A percentile compares a stretch with the other conserved stretches of the same genome.
These are phyloP conservation scores for Pluteus cervinus DNA, from an alignment of 768 basidiomycete species.

Conservation along the genomic window DNA sequence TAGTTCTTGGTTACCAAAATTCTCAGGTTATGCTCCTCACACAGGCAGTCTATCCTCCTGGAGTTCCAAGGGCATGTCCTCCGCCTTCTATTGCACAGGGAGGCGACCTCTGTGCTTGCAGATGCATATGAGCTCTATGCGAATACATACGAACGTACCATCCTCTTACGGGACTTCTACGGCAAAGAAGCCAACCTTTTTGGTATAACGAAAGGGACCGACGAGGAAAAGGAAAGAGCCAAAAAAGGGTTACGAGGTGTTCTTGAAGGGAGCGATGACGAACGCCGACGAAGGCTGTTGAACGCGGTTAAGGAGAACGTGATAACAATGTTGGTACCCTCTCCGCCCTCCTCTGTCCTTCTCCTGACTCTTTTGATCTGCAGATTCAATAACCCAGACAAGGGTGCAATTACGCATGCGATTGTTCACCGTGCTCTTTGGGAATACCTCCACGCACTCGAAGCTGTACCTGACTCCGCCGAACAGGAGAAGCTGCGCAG, in stretches of 20 bases:
- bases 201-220: constrained; percentile 44
- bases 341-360: constrained; percentile 2
- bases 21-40: constrained; percentile 65
- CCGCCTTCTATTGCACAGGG: constrained; percentile 75
- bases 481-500: constrained; percentile 70
- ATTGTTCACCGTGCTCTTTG: constrained; percentile 83
- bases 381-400: constrained; percentile 90
- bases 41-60: constrained; percentile 68
- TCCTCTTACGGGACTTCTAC: constrained; percentile 83
- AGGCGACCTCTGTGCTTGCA: constrained; percentile 78
- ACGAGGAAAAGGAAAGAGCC: constrained; percentile 55
- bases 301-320: constrained; percentile 69
- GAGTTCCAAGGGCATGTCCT: constrained; percentile 77
- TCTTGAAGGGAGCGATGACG: constrained; percentile 56
- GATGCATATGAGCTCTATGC: constrained; percentile 87
- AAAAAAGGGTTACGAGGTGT: constrained; percentile 66
- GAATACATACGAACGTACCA: constrained; percentile 76
- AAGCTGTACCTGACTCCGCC: constrained; percentile 47
- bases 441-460: constrained; percentile 74
- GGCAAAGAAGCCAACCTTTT: constrained; percentile 84
- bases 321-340: constrained; percentile 55
- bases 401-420: constrained; percentile 80
- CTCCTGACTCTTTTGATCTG: neutral
- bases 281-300: constrained; percentile 63
- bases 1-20: constrained; percentile 77